Evolutionary conservation across 2,329 filamentous ascomycete genomes (phyloP), one percentile per base, ranked within the genome.

Genomic region (Fusarium pseudoanthophilum): DNA sequence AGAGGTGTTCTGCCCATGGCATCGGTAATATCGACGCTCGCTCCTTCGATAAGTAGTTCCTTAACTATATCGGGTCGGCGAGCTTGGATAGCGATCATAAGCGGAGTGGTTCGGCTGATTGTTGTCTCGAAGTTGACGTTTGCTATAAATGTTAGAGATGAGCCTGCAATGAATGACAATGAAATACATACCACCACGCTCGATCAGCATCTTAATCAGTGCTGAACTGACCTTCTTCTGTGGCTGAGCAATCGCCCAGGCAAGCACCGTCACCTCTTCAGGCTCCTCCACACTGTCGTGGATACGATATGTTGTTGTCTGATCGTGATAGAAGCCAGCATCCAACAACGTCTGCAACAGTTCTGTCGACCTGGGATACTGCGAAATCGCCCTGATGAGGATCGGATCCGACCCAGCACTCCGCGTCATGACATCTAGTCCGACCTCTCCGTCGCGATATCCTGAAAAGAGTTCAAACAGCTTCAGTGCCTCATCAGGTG

Each of bases 161-260:
- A 40, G 36, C 30, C 16, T n/a, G 2, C 37, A 20, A 11, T 32
- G 48, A 21, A 16, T 15, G 15, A 16, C 9, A 28, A 39, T 66
- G 64, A 74, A 71, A 28, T 24, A 77, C 82, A 79, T 74, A 83
- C 82, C 80, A 52, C 55, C 86, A 76, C 69, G 84, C 78, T 75
- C 81, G n/a, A 92, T 80, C 26, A 92, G 82, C 53, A 89, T 79
- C 69, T 87, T 83, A 62, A 93, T 87, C 48, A 92, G 81, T 9
- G 83, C 79, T 39, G 87, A 89, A 78, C 89, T 91, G 57, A 92
- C 85, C 68, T 86, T 86, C 78, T 92, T 92, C 71, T 91, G 88
- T 1, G 89, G 88, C 70, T 92, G 89, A 11, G 88, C 81, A 58
- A 92, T 83, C 0, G 89, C 86, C 90, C 90, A 92, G 57, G 87